These are phyloP conservation scores for Fusarium verticillioides DNA, from an alignment of 2,329 filamentous ascomycete genomes.

Conservation along the genomic window DNA sequence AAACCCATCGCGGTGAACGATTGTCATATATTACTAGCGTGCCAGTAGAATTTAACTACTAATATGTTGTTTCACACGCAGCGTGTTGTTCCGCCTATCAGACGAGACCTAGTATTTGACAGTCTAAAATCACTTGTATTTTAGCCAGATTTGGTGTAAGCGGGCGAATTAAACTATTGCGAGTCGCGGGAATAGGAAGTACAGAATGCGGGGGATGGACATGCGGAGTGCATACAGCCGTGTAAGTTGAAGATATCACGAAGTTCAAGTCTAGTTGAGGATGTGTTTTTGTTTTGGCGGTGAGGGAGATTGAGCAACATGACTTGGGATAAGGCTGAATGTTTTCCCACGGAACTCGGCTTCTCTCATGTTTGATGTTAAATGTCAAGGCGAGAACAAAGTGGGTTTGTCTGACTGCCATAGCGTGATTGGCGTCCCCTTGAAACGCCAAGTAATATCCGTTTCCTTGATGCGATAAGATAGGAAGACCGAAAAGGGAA, in stretches of 20 bases:
- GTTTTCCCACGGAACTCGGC: constrained; percentile 4
- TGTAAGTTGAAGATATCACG: not conserved
- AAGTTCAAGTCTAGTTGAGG: not conserved
- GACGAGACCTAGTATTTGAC: fast-evolving
- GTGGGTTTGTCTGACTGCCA: not conserved
- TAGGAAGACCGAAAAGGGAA: not conserved
- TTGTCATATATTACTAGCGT: not conserved
- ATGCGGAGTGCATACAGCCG: not conserved
- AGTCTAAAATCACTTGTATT: not conserved
- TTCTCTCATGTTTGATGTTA: not conserved
- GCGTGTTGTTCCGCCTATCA: constrained; percentile 14
- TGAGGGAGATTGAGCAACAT: not conserved
- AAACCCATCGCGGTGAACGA: not conserved
- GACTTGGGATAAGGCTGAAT: not conserved
- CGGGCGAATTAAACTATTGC: constrained; percentile 12
- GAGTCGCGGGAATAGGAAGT: not conserved
- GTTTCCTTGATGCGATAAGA: not conserved
- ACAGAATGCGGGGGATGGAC: not conserved
- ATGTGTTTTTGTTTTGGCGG: too few relatives aligned
- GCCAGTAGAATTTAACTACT: not conserved
- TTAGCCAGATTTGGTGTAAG: constrained; percentile 19
- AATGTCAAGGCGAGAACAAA: not conserved
- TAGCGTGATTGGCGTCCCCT: not conserved
- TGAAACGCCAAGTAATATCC: constrained; percentile 11
- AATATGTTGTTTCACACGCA: not conserved